A percentile compares a stretch with the other conserved stretches of the same genome.
Conservation (phyloP, 495 filamentous ascomycete genomes). For the Viridothelium virens region DNA sequence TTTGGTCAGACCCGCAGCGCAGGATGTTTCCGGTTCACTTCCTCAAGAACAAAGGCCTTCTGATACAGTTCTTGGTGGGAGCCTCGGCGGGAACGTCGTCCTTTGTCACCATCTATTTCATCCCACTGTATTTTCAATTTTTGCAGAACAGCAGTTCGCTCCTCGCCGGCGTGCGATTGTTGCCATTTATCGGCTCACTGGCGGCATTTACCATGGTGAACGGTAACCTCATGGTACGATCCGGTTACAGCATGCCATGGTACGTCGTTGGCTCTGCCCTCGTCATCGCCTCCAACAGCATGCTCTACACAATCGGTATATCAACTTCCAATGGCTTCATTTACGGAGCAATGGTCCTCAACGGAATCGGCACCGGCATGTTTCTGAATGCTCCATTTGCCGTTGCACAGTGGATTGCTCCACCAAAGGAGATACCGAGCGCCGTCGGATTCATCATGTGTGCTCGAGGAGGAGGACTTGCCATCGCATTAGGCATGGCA, state of each 20-base stretch:
- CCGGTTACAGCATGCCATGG: not conserved
- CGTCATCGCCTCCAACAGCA: not conserved
- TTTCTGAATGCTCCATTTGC: not conserved
- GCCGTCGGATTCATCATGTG: not conserved
- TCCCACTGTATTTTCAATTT: not conserved
- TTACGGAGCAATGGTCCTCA: not conserved
- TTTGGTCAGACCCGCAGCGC: constrained; percentile 31
- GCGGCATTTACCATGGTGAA: not conserved
- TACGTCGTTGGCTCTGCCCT: not conserved
- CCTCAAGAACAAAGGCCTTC: not conserved
- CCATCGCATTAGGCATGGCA: not conserved
- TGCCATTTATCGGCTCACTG: not conserved
- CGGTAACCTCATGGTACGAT: not conserved
- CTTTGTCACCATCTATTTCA: not conserved
- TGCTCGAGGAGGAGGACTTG: not conserved
- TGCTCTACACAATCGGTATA: not conserved
- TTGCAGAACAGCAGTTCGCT: not conserved
- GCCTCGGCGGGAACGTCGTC: not conserved
- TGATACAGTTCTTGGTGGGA: not conserved
- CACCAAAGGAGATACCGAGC: not conserved
- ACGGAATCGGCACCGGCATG: not conserved
- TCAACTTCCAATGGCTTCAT: not conserved
- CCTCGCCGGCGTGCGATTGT: not conserved
- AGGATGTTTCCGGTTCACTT: not conserved
- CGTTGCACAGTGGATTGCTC: not conserved